Base-by-base conservation (phyloP, 768 basidiomycete genomes). In the Fomitopsis pulvina region DNA sequence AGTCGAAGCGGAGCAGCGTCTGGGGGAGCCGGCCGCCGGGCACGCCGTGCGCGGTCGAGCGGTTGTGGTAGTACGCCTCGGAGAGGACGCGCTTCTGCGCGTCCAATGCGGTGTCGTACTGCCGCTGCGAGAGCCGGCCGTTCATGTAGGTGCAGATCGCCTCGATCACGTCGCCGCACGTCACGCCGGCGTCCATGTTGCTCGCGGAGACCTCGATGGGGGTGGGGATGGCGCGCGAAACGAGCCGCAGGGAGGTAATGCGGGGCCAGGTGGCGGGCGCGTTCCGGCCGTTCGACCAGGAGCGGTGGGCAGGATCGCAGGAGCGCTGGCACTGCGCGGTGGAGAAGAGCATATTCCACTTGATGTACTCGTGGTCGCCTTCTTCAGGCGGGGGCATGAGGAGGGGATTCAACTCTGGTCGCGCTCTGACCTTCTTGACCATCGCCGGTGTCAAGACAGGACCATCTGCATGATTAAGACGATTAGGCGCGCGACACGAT, bases 341-440 rank as follows among this genome's bases (percentile, higher is more conserved):
- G 5, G 71, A 68, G 61, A 80, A 86, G 37, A 85, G 72, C 81
- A 89, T 84, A 65, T 85, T 84, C 85, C 86, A 88, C 41, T 75
- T 78, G 39, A 89, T 67, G 60, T 78, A 77, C 4, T 75, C 73
- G 24, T 68, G 64, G 4, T 66, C 57, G 3, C 63, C 62, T 8
- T 71, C 70, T 21, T 69, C 52, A 64, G 68, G 37, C 59, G 60
- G 18, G 2, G 81, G 80, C 0, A 65, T 58, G 14, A 88, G 68
- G 22, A 87, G 71, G 0, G 87, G 85, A 59, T 89, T 88, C 28
- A 89, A 50, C 41, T 66, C 63, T 4, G 81, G 54, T 5, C 56
- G 53, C 1, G 78, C 79, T 0, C 67, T 57, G 9, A 86, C 74
- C 22, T 78, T 66, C 44, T 70, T 71, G 16, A 74, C 63, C 18